Evolutionary conservation across 78 protist species (phyloP).

Genomic region (Monocercomonoides exilis): DNA sequence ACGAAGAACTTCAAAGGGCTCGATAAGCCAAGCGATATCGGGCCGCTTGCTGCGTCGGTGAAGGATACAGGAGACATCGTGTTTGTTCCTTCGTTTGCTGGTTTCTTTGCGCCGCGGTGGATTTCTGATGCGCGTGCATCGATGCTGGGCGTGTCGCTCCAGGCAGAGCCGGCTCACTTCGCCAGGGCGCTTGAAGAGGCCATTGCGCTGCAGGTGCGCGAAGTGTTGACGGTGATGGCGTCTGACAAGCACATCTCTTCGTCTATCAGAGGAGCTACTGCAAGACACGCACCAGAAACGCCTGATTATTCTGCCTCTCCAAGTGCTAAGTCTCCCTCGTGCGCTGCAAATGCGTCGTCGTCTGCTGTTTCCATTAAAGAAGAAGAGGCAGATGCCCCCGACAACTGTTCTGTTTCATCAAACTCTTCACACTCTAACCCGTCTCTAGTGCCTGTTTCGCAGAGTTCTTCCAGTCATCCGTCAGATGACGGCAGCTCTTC

Average conservation of each 20-base stretch:
- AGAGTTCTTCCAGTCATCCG: neutral
- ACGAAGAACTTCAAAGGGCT: constrained; percentile 53
- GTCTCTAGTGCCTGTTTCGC: neutral
- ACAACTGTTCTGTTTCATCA: too few relatives aligned
- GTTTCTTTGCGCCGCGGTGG: constrained; percentile 38
- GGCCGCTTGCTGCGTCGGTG: constrained; percentile 39
- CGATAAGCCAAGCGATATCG: constrained; percentile 29
- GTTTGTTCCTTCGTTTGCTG: neutral
- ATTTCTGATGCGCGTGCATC: neutral
- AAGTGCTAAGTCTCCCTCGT: neutral
- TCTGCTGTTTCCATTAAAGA: neutral
- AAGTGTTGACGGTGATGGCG: constrained; percentile 53
- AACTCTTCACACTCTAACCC: neutral
- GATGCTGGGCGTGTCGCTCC: constrained; percentile 64
- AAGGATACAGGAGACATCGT: constrained; percentile 32
- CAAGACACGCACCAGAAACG: neutral
- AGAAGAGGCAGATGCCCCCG: neutral
- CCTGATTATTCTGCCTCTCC: neutral
- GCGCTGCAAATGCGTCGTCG: neutral
- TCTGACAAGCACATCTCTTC: constrained; percentile 21
- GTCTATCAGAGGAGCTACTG: neutral
- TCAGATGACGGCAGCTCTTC: constrained; percentile 28
- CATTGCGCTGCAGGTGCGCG: constrained; percentile 56
- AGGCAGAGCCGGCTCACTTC: constrained; percentile 57
- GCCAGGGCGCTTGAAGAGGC: constrained; percentile 65